Conservation (phyloP, 805 yeast genomes). For the Lipomyces yamanashiensis region DNA sequence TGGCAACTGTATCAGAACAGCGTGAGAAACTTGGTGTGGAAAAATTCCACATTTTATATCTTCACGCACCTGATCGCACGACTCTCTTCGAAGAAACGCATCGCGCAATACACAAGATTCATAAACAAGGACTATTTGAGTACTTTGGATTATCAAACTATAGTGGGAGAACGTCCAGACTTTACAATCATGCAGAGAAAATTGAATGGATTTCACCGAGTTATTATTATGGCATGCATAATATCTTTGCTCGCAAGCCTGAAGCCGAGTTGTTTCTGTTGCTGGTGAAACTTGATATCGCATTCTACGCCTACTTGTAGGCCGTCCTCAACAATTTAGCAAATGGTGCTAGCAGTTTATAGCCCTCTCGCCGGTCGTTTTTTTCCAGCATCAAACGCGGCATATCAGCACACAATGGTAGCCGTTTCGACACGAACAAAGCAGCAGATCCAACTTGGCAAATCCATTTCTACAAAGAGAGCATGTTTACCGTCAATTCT, state of each 20-base stretch:
- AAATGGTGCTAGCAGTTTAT: conserved; percentile 24
- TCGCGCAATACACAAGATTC: conserved; percentile 37
- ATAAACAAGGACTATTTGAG: conserved; percentile 38
- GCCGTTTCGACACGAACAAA: conserved; percentile 13
- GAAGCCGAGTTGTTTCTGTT: conserved; percentile 31
- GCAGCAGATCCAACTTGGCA: not conserved
- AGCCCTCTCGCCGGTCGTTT: conserved; percentile 19
- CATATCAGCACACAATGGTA: not conserved
- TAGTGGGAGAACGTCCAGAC: conserved; percentile 35
- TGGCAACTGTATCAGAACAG: not conserved
- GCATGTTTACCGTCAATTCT: conserved; percentile 9
- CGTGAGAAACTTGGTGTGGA: conserved; percentile 1
- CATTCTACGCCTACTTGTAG: conserved; percentile 41
- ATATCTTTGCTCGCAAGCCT: conserved; percentile 4
- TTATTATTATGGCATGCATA: conserved; percentile 11
- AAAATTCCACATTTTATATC: conserved; percentile 9
- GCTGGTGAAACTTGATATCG: conserved; percentile 35
- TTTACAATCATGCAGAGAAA: conserved; percentile 14
- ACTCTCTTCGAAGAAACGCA: conserved; percentile 40
- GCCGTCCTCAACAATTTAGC: not conserved
- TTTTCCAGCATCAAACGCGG: conserved; percentile 16
- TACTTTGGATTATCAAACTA: conserved; percentile 41
- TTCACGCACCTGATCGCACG: conserved; percentile 38
- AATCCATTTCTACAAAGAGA: conserved; percentile 7
- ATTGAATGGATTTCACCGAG: conserved; percentile 12